Evolutionary conservation across 23 red algal genomes (phyloP).

Genomic region (Gracilaria vermiculophylla): DNA sequence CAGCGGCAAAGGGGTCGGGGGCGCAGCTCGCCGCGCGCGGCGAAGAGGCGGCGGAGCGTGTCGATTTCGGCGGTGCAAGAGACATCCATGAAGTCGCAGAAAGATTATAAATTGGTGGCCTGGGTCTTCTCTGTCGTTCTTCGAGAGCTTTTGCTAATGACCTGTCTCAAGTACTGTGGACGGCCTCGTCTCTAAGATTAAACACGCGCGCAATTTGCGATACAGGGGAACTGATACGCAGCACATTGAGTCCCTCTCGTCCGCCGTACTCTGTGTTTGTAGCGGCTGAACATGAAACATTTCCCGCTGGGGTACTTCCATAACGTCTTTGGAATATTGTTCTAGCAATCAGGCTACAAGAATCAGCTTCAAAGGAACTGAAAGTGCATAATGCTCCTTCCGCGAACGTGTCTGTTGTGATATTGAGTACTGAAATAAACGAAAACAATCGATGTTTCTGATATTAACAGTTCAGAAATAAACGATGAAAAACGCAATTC

Average conservation of each 20-base stretch:
- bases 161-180: slow-evolving; percentile 1
- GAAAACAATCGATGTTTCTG: too few relatives aligned
- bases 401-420: neutral
- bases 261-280: slow-evolving; percentile 57
- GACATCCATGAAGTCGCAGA: slow-evolving; percentile 62
- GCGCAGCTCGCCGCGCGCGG: neutral
- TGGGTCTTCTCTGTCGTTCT: slow-evolving; percentile 35
- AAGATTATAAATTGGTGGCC: slow-evolving; percentile 61
- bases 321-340: slow-evolving; percentile 66
- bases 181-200: slow-evolving; percentile 3
- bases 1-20: neutral
- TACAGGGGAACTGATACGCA: slow-evolving; percentile 33
- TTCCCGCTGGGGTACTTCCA: slow-evolving; percentile 61
- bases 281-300: slow-evolving; percentile 57
- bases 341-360: slow-evolving; percentile 53
- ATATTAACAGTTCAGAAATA: too few relatives aligned
- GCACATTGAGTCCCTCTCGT: slow-evolving; percentile 60
- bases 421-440: too few relatives aligned
- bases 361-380: slow-evolving; percentile 73
- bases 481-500: too few relatives aligned
- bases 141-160: slow-evolving; percentile 16
- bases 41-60: neutral
- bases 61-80: slow-evolving; percentile 12
- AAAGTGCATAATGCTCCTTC: slow-evolving; percentile 84
- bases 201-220: slow-evolving; percentile 26